Evolutionary conservation across 192 early-diverging fungal species (phyloP).

Genomic region (Globomyces pollinis-pini): DNA sequence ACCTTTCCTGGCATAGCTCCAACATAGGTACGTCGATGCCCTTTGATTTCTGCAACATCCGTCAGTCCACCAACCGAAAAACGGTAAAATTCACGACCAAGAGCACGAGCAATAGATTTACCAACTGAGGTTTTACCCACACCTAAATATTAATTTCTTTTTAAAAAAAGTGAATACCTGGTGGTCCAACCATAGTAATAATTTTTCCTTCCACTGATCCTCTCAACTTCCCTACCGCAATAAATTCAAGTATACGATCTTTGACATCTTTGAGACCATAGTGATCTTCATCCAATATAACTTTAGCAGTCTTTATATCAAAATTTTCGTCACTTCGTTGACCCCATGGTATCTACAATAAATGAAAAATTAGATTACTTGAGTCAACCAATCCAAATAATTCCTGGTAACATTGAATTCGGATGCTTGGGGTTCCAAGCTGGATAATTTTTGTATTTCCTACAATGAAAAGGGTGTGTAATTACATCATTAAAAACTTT

Average conservation of each 20-base stretch:
- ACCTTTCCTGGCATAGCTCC: conserved; percentile 99
- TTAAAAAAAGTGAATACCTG: too few relatives aligned
- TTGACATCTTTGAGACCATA: conserved; percentile 99
- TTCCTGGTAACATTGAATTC: conserved; percentile 99
- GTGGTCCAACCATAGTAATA: conserved; percentile 96
- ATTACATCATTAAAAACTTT: conserved; percentile 92
- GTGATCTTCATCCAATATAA: conserved; percentile 96
- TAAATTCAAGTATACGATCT: conserved; percentile 97
- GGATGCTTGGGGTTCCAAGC: conserved; percentile 88
- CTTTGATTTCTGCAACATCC: conserved; percentile 99
- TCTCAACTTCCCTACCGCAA: conserved; percentile 92
- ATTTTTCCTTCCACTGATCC: conserved; percentile 98
- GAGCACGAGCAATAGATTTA: conserved; percentile 91
- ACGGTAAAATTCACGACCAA: conserved; percentile 90
- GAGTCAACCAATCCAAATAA: conserved; percentile 97
- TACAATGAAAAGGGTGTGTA: conserved; percentile 19
- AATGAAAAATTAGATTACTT: too few relatives aligned
- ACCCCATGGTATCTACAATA: conserved; percentile 99
- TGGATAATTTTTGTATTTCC: conserved; percentile 88
- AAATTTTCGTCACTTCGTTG: conserved; percentile 85
- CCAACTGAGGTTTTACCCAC: conserved; percentile 98
- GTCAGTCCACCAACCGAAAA: conserved; percentile 96
- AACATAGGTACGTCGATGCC: conserved; percentile 96
- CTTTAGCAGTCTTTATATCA: conserved; percentile 75
- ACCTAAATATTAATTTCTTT: conserved; percentile 25